Base-by-base conservation (phyloP, 345 rosid genomes). In the Nasturtium officinale region DNA sequence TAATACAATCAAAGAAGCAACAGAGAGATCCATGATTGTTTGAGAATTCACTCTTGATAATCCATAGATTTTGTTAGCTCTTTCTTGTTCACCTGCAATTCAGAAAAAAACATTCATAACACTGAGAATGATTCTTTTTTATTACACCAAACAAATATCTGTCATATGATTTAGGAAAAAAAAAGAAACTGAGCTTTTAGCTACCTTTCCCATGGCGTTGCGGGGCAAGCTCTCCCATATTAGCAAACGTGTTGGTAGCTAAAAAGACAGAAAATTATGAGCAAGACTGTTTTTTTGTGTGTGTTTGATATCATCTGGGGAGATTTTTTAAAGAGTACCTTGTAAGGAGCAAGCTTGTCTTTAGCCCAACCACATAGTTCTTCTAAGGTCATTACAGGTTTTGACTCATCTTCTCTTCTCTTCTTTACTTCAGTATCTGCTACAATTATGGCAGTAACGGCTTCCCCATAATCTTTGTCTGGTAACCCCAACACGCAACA, bases 151-250 rank as follows among this genome's bases (percentile, higher is more conserved):
- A 40, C 50, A 29, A 59, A 8, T 32, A 43, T 67, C 53, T 61
- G 62, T 29, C 1, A 11, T 62, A 38, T 23, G 5, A 54, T 28
- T 33, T 30, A 17, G 35, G 4, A 2, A 15, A 29, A 35, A 9
- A 8, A 65, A 43, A 11, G 21, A 37, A 11, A 30, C 25, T n/a
- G 57, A 50, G 45, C 47, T 47, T 75, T 23, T 56, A 13, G 16
- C 65, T 56, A 95, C 98, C 98, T 95, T 95, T 73, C 99, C 98
- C 99, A 95, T 95, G 20, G 99, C 98, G 69, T 95, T 91, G 28
- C 98, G 97, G 20, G 99, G 99, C 46, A 95, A 80, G 6, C 87
- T 81, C 38, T 95, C 92, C 99, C 98, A 91, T 70, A 95, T 60
- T 72, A 88, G 79, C 77, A 95, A 70, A 43, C 81, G 84, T 21